Percentiles rank a stretch among this genome's conserved stretches.
phyloP scores from a whole-genome alignment of 768 basidiomycete species.

The Hemileccinum impolitum region DNA sequence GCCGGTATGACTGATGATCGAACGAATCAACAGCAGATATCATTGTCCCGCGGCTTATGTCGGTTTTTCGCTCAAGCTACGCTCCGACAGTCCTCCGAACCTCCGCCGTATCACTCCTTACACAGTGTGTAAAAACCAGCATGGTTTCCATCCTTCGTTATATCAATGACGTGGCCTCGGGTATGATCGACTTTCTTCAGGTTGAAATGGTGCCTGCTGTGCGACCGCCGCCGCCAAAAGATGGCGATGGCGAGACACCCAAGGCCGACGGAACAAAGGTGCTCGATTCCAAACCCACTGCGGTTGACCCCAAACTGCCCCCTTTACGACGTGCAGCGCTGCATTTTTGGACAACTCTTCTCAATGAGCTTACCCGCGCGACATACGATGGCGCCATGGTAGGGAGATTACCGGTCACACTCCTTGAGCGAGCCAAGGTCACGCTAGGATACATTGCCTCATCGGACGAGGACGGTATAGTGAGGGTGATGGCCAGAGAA shows the following conservation, averaged over 20 bases:
- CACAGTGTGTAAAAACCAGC: conserved; percentile 66
- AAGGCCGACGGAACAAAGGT: conserved; percentile 10
- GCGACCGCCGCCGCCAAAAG: conserved; percentile 12
- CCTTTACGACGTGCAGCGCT: conserved; percentile 81
- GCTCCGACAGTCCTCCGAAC: conserved; percentile 73
- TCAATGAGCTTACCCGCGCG: conserved; percentile 56
- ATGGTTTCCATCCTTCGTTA: conserved; percentile 63
- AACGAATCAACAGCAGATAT: conserved; percentile 49
- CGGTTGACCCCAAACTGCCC: conserved; percentile 62
- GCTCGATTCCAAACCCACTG: conserved; percentile 58
- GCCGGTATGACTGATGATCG: background rate
- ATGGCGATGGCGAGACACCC: conserved; percentile 12
- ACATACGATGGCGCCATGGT: conserved; percentile 40
- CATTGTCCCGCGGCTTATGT: conserved; percentile 70
- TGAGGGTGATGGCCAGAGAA: conserved; percentile 76
- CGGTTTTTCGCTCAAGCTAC: conserved; percentile 52
- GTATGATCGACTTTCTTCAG: conserved; percentile 77
- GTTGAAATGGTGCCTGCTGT: conserved; percentile 44
- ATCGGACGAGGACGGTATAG: conserved; percentile 70
- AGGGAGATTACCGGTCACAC: conserved; percentile 22
- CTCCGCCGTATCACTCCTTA: conserved; percentile 67
- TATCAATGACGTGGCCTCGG: conserved; percentile 53
- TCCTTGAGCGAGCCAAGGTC: conserved; percentile 49
- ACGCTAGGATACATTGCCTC: conserved; percentile 67
- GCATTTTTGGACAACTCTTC: conserved; percentile 70